A percentile compares a stretch with the other conserved stretches of the same genome.
These are phyloP conservation scores for Globisporangium abappressorium DNA, from an alignment of 352 stramenopile genomes.

Conservation along the genomic window DNA sequence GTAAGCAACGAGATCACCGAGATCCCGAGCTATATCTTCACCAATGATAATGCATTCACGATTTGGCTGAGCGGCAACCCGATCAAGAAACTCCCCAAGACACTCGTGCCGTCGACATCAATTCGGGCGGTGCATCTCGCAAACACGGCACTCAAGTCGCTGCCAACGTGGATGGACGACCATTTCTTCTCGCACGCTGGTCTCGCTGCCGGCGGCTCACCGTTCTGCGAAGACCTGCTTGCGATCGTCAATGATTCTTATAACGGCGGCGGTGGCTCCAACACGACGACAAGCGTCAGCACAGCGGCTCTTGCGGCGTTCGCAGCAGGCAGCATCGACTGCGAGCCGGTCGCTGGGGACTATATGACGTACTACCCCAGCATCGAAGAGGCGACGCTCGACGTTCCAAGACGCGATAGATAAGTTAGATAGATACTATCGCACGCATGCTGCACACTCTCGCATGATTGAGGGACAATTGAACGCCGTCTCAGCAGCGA, in stretches of 20 bases:
- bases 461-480: not conserved
- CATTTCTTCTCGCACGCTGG: slow-evolving; percentile 7
- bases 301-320: not conserved
- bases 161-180: slow-evolving; percentile 15
- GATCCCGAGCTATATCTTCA: slow-evolving; percentile 14
- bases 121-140: slow-evolving; percentile 11
- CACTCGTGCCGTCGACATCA: slow-evolving; percentile 13
- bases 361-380: slow-evolving; percentile 20
- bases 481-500: not conserved
- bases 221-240: slow-evolving; percentile 13
- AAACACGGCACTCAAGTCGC: slow-evolving; percentile 2
- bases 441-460: not conserved
- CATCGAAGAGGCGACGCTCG: slow-evolving; percentile 7
- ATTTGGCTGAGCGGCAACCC: slow-evolving; percentile 23
- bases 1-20: slow-evolving; percentile 19
- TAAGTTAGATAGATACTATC: not conserved
- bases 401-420: not conserved
- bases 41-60: slow-evolving; percentile 11
- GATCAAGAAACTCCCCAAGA: slow-evolving; percentile 18
- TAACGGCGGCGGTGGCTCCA: not conserved
- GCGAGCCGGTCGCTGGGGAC: slow-evolving; percentile 4
- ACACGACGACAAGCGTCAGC: not conserved
- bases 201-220: slow-evolving; percentile 7
- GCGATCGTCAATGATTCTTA: not conserved
- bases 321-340: slow-evolving; percentile 5